These are phyloP conservation scores for Paxillus ammoniavirescens DNA, from an alignment of 768 basidiomycete species.

Conservation along the genomic window DNA sequence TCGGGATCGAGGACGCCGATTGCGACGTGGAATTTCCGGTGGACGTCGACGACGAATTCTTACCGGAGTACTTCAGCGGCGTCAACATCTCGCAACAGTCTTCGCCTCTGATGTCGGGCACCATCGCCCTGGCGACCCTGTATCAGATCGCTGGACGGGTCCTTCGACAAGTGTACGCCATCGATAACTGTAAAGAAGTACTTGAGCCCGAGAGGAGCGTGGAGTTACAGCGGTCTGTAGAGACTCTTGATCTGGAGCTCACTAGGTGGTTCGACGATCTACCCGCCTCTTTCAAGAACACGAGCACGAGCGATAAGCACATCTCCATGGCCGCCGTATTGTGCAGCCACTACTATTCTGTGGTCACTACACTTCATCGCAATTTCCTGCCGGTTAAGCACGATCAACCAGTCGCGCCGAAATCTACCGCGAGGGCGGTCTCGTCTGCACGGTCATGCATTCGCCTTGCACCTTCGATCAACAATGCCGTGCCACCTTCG, in stretches of 20 bases:
- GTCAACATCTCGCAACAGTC: constrained; percentile 52
- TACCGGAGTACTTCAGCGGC: constrained; percentile 71
- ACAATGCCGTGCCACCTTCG: constrained; percentile 78
- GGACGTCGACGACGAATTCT: constrained; percentile 77
- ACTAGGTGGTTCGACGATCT: constrained; percentile 83
- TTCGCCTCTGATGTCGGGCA: constrained; percentile 79
- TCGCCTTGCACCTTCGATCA: constrained; percentile 80
- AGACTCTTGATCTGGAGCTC: constrained; percentile 72
- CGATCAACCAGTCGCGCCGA: constrained; percentile 65
- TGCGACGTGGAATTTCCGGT: constrained; percentile 87
- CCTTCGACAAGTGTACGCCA: constrained; percentile 77
- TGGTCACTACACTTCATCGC: constrained; percentile 83
- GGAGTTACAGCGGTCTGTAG: constrained; percentile 77
- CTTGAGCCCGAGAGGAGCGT: constrained; percentile 71
- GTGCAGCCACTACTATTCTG: constrained; percentile 87
- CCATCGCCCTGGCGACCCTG: constrained; percentile 68
- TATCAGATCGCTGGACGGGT: constrained; percentile 86
- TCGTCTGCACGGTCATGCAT: constrained; percentile 85
- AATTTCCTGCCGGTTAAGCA: constrained; percentile 81
- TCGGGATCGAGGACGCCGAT: constrained; percentile 86
- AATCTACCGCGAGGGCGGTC: constrained; percentile 78
- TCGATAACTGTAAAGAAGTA: constrained; percentile 73
- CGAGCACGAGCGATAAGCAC: constrained; percentile 72
- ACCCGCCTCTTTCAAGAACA: constrained; percentile 71
- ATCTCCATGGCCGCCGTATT: constrained; percentile 84